phyloP scores from a whole-genome alignment of 805 yeast genomes.

The Ogataea thermomethanolica region DNA sequence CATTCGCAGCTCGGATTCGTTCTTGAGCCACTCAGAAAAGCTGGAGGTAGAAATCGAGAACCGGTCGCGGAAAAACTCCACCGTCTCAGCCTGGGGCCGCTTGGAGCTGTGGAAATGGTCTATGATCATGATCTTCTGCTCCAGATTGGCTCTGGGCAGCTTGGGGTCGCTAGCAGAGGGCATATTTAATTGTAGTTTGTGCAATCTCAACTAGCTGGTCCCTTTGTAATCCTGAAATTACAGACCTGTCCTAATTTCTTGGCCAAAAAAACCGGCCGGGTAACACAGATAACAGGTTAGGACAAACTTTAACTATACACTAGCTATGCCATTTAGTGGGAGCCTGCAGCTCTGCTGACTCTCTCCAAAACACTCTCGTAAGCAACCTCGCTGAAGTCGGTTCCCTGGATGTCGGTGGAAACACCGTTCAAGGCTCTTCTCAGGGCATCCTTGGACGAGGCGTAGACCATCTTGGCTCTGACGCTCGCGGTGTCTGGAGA shows the following conservation, averaged over 20 bases:
- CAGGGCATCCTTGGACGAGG: slow-evolving; percentile 95
- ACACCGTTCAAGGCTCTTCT: slow-evolving; percentile 97
- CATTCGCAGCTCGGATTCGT: slow-evolving; percentile 47
- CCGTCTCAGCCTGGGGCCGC: slow-evolving; percentile 56
- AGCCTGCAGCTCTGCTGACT: slow-evolving; percentile 79
- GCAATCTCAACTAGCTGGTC: background rate
- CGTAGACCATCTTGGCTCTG: slow-evolving; percentile 96
- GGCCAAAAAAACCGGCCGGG: slow-evolving; percentile 5
- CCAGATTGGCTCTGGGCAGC: slow-evolving; percentile 52
- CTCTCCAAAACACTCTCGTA: slow-evolving; percentile 88
- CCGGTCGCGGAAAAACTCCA: slow-evolving; percentile 46
- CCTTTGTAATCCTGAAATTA: slow-evolving; percentile 5
- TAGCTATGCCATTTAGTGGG: slow-evolving; percentile 37
- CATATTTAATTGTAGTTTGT: slow-evolving; percentile 1
- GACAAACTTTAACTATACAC: slow-evolving; percentile 7
- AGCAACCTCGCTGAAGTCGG: slow-evolving; percentile 95
- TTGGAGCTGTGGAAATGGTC: slow-evolving; percentile 47
- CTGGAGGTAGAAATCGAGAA: slow-evolving; percentile 58
- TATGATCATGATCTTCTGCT: slow-evolving; percentile 53
- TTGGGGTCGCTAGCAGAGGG: slow-evolving; percentile 10
- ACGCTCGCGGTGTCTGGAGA: slow-evolving; percentile 97
- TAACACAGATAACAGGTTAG: slow-evolving; percentile 9
- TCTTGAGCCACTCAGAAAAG: slow-evolving; percentile 59
- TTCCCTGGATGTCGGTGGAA: slow-evolving; percentile 93
- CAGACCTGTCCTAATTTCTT: slow-evolving; percentile 1